Evolutionary conservation across 306 rosid species (phyloP).

Genomic region (Myrica gale): DNA sequence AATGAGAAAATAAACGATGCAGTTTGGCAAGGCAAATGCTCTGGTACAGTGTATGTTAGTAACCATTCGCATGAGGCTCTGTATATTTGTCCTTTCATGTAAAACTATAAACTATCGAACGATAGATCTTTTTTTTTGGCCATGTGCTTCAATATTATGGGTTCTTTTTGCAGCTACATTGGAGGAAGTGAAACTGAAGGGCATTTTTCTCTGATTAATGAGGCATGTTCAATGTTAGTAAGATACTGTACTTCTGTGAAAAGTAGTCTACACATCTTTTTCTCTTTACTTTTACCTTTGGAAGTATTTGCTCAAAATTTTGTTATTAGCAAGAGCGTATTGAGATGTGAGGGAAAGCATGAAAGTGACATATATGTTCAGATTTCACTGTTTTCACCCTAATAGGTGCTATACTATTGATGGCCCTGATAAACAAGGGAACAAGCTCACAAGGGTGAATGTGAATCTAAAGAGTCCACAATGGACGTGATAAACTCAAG

Average conservation of each 20-base stretch:
- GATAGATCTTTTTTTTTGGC: background rate
- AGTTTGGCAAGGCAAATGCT: conserved; percentile 96
- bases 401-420: background rate
- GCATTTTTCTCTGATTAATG: conserved; percentile 81
- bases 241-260: conserved; percentile 33
- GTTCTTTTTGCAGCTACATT: conserved; percentile 69
- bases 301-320: no score
- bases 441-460: background rate
- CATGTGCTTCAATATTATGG: conserved; percentile 11
- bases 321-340: conserved; percentile 12
- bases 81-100: background rate
- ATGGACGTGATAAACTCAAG: background rate
- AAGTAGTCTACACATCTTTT: conserved; percentile 12
- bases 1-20: conserved; percentile 71
- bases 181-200: conserved; percentile 81
- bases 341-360: background rate
- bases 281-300: background rate
- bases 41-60: conserved; percentile 96
- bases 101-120: background rate
- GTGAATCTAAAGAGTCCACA: background rate
- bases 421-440: background rate
- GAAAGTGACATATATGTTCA: background rate
- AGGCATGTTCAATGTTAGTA: conserved; percentile 97
- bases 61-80: background rate
- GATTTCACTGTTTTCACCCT: background rate